These are phyloP conservation scores for Aspergillus latus DNA, from an alignment of 2,329 filamentous ascomycete species.

Conservation along the genomic window DNA sequence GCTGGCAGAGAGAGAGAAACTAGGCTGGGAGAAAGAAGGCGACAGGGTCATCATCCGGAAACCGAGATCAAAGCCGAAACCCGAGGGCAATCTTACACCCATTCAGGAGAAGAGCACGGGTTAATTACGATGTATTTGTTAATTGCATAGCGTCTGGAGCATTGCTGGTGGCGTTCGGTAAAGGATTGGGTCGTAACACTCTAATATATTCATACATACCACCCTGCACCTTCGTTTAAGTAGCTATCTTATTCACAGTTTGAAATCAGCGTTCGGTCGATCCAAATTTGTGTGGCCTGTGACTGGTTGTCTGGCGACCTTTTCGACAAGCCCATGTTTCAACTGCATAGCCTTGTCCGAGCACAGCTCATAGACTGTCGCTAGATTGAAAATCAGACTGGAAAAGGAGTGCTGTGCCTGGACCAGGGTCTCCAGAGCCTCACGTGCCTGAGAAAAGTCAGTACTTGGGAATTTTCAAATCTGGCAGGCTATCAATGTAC, in stretches of 20 bases:
- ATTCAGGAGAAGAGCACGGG: conserved; percentile 21
- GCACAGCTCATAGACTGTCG: conserved; percentile 88
- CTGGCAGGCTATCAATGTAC: conserved; percentile 44
- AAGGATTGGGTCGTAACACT: not conserved
- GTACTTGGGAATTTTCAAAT: conserved; percentile 6
- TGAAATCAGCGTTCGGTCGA: conserved; percentile 71
- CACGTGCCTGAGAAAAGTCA: conserved; percentile 54
- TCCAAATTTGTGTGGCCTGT: conserved; percentile 64
- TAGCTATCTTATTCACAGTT: conserved; percentile 54
- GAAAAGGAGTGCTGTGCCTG: conserved; percentile 67
- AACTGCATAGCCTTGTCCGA: conserved; percentile 70
- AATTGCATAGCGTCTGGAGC: conserved; percentile 19
- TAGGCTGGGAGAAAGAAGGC: conserved; percentile 81
- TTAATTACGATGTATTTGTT: conserved; percentile 8
- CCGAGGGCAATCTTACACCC: conserved; percentile 22
- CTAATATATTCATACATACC: conserved; percentile 13
- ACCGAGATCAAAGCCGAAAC: conserved; percentile 37
- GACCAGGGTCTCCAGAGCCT: conserved; percentile 66
- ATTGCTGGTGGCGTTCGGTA: conserved; percentile 22
- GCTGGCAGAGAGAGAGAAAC: conserved; percentile 65
- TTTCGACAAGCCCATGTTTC: conserved; percentile 71
- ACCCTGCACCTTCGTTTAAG: not conserved
- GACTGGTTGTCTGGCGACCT: conserved; percentile 61
- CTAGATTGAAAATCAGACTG: conserved; percentile 82
- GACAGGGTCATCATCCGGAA: conserved; percentile 74